Evolutionary conservation across 108 stramenopile species (phyloP), one percentile per base, ranked within the genome.

Genomic region (Aurantiochytrium sp.): DNA sequence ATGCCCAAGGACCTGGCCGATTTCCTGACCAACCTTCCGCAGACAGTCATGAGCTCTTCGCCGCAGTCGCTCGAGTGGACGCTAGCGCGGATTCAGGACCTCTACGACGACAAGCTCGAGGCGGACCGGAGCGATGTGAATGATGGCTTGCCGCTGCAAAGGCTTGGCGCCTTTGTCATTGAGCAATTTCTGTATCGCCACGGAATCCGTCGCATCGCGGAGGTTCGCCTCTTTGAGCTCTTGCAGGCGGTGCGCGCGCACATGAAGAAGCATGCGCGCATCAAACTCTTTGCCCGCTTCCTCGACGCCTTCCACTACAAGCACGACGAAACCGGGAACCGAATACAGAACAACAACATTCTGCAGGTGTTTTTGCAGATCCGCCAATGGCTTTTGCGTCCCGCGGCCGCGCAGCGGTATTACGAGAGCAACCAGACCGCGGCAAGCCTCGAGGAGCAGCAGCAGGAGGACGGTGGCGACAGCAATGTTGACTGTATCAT

Each of bases 281-380:
- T 81, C 45, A 81, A 81, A 48, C n/a, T 81, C 12, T 81, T 81
- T 81, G 73, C 73, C 12, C 73, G 73, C 24, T 81, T 81, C 2
- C 73, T 81, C 32, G 73, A 81, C 32, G 73, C 73, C 15, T 41
- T 22, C 45, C 39, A 81, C 24, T 41, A 27, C 73, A 81, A 81
- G 30, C 27, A 65, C 32, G n/a, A 65, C 19, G 59, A 41, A n/a
- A 2, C 59, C 8, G 59, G 19, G 8, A 6, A 65, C 22, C 39
- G 73, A 15, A 41, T 81, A 0, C 17, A 12, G 36, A 81, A 81
- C 30, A 41, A 48, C 39, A 37, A 48, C 30, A 81, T 81, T 30
- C 73, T 81, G 10, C 73, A 81, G 45, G 42, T 81, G 21, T 81
- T 81, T 42, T 24, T 81, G 12, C 73, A 48, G 12, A 30, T 81